These are phyloP conservation scores for Phytophthora rubi DNA, from an alignment of 352 stramenopile genomes.

Conservation along the genomic window DNA sequence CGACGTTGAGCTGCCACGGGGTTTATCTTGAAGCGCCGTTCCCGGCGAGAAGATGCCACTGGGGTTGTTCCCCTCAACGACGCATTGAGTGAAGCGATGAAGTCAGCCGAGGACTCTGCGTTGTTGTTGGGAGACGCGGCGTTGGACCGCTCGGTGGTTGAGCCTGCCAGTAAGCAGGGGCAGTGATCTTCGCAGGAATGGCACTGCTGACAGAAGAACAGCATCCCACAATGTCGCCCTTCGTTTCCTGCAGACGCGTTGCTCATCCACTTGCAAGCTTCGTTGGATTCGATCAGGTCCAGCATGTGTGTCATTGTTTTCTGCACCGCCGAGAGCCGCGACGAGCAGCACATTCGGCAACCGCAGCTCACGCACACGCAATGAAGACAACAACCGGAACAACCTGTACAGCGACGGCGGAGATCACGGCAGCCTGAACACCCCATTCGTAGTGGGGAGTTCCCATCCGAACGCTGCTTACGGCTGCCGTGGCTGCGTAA, in stretches of 20 bases:
- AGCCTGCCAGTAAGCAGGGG: constrained; percentile 32
- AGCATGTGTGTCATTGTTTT: constrained; percentile 67
- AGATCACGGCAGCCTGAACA: constrained; percentile 70
- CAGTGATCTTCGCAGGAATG: constrained; percentile 53
- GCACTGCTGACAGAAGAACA: constrained; percentile 47
- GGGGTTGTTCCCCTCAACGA: constrained; percentile 6
- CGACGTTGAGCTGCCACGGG: constrained; percentile 34
- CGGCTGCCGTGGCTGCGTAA: constrained; percentile 25
- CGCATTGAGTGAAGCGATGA: constrained; percentile 20
- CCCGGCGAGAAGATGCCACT: constrained; percentile 9
- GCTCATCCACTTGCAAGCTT: constrained; percentile 66
- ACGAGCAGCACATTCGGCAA: constrained; percentile 80
- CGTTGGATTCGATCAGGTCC: constrained; percentile 58
- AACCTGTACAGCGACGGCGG: constrained; percentile 66
- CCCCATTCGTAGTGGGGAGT: constrained; percentile 58
- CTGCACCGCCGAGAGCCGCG: constrained; percentile 56
- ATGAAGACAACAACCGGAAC: constrained; percentile 70
- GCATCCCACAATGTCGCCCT: constrained; percentile 42
- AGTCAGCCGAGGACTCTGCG: constrained; percentile 9
- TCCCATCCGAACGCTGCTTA: constrained; percentile 12
- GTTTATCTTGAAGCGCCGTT: constrained; percentile 47
- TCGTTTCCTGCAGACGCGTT: constrained; percentile 27
- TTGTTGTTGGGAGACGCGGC: no score
- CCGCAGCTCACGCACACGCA: constrained; percentile 74
- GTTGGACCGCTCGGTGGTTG: neutral